Evolutionary conservation across 2,329 filamentous ascomycete genomes (phyloP), one percentile per base, ranked within the genome.

Genomic region (Orbilia oligospora): DNA sequence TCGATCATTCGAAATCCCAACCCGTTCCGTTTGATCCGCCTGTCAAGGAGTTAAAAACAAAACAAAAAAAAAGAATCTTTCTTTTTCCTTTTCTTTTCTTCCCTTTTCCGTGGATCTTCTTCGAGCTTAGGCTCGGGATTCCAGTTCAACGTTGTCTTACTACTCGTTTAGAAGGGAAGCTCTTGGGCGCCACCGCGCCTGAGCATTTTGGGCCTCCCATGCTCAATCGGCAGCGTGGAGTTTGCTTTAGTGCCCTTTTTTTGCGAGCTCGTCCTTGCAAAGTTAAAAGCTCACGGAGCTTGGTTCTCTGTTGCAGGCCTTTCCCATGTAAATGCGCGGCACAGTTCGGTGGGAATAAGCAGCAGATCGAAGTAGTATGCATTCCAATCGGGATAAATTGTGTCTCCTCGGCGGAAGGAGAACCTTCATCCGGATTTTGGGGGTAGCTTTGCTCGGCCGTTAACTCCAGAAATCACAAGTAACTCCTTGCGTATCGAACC

Each of bases 301-400:
- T 44, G 30, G 14, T 36, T 14, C n/a, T 53, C 49, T 63, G 41
- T 64, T 68, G 51, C 46, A 44, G 51, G 65, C 27, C 71, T 33
- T 61, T 49, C 66, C 72, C 72, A 77, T 77, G 73, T 77, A 77
- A 68, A 63, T 77, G 67, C 73, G 73, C 73, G 73, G 67, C 73
- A 71, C 73, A 41, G 72, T 48, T 76, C 66, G 66, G 64, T 67
- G 38, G 71, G 71, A 64, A 70, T 48, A 51, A 44, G 12, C 5
- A 38, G 36, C 2, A 9, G 36, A 38, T 30, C 8, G 36, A 38
- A 2, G 36, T 38, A 38, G 66, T 46, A 61, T 30, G 67, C 53
- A 77, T 77, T 77, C 73, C 73, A 64, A 67, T 46, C 61, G 68
- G 73, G 66, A 77, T 77, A 63, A 67, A 76, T 76, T 56, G n/a